Percentiles rank a stretch among this genome's conserved stretches.
Evolutionary conservation across 2,329 filamentous ascomycete genomes (phyloP).

Genomic region (Cladosporium oxysporum): DNA sequence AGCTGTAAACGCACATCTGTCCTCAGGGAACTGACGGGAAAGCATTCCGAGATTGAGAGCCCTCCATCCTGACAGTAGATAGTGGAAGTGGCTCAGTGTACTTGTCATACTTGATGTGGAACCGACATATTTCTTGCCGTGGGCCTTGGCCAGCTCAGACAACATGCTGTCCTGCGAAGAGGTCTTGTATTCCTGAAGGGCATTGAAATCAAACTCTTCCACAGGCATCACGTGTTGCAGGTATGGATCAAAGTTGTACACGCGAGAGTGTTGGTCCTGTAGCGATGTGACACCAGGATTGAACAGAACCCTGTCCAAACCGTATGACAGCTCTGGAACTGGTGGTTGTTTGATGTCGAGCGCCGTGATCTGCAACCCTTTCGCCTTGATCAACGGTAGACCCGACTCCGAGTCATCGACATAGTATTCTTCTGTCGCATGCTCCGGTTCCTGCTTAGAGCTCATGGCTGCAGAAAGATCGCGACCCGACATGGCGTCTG

Average conservation of each 20-base stretch:
- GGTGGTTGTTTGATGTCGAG: constrained; percentile 50
- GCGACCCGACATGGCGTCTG: constrained; percentile 5
- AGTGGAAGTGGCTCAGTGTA: constrained; percentile 88
- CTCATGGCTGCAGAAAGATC: constrained; percentile 3
- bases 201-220: constrained; percentile 86
- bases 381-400: constrained; percentile 21
- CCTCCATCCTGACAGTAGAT: constrained; percentile 81
- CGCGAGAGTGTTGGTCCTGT: constrained; percentile 80
- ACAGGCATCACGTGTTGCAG: constrained; percentile 91
- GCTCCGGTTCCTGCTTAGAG: background rate
- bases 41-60: constrained; percentile 66
- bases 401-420: background rate
- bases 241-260: constrained; percentile 98
- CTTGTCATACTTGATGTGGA: constrained; percentile 97
- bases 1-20: constrained; percentile 67
- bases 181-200: constrained; percentile 83
- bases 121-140: constrained; percentile 80
- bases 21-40: constrained; percentile 65
- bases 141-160: constrained; percentile 64
- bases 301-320: constrained; percentile 88
- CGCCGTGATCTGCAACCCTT: constrained; percentile 40
- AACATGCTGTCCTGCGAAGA: constrained; percentile 81
- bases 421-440: background rate
- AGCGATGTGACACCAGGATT: constrained; percentile 91
- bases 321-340: constrained; percentile 68